Evolutionary conservation across 129 eudicot species (phyloP), one percentile per base, ranked within the genome.

Genomic region (Pseudognaphalium luteoalbum): DNA sequence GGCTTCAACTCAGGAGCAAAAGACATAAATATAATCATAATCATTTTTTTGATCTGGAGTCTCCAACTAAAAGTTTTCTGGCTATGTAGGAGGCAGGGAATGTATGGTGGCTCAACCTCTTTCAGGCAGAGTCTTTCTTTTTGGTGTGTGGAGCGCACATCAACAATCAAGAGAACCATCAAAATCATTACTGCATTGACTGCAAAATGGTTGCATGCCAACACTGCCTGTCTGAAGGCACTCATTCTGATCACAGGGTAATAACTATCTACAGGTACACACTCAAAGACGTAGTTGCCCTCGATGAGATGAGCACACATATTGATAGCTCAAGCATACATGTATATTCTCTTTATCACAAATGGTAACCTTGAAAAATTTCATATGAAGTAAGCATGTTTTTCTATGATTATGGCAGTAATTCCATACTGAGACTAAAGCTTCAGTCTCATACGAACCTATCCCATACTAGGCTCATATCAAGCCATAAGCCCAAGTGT

Each of bases 251-350:
- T 30, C 91, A 90, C 65, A 78, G 28, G 30, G 56, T 77, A 6
- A 70, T 92, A 37, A 92, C 74, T 17, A 81, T 92, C 1, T 89
- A 89, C 80, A 81, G 86, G 6, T 93, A 86, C 74, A 87, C 83
- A 60, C 78, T 83, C 60, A 78, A 86, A 74, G 93, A 83, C 42
- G 96, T 88, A 20, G 93, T 92, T 4, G 81, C 82, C 56, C 81
- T 79, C 0, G 41, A 19, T 15, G 81, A 87, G 61, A 86, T 92
- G 59, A 78, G 69, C 67, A 29, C 8, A 2, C 71, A 81, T 29
- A 72, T 87, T 17, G 87, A 92, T 66, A 86, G 88, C 74, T 68
- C 82, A 2, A 73, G 58, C 20, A 86, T 92, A 58, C 97, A 89
- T 91, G 97, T 89, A 80, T 11, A 32, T 83, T 76, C 5, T 41